Base-by-base conservation (phyloP, 140 eudicot genomes). In the Oenanthe javanica region DNA sequence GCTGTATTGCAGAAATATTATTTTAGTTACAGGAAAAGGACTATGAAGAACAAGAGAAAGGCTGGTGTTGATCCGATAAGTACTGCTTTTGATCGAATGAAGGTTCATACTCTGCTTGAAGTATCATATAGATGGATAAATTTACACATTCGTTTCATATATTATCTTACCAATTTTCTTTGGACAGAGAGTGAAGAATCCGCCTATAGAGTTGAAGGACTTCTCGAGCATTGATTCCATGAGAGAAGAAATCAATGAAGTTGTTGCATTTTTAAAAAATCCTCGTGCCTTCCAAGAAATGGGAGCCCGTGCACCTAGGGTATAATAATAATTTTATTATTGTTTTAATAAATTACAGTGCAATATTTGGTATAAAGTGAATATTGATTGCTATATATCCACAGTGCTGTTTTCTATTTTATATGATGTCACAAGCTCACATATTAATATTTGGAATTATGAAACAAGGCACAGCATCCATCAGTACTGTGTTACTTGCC, bases 221-320 rank as follows among this genome's bases (percentile, higher is more conserved):
- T 94, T 94, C 84, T 88, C 96, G 23, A 94, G 93, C 67, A 85
- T 94, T 76, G 97, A 92, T 51, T 90, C 89, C 63, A 88, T 94
- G 94, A 88, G 84, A 81, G 98, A 94, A 85, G 98, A 94, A 86
- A 87, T 94, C 40, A 89, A 94, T 75, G 98, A 94, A 89, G 98
- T 94, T 54, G 96, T 94, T 79, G 89, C 96, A 45, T 94, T 92
- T 86, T 84, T 94, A 77, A 96, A 89, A 90, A 94, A 94, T 87
- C 98, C 97, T 23, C 86, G 81, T 74, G 97, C 96, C 73, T 94
- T 91, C 46, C 96, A 94, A 86, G 97, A 94, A 57, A 87, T 94
- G 92, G 98, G 98, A 76, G 98, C 98, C 55, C 96, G 97, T 84
- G 98, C 98, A 79, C 98, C 98, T 27, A 86, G 92, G 93, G 98